Conservation (phyloP, 352 stramenopile genomes). For the Globisporangium canariense region DNA sequence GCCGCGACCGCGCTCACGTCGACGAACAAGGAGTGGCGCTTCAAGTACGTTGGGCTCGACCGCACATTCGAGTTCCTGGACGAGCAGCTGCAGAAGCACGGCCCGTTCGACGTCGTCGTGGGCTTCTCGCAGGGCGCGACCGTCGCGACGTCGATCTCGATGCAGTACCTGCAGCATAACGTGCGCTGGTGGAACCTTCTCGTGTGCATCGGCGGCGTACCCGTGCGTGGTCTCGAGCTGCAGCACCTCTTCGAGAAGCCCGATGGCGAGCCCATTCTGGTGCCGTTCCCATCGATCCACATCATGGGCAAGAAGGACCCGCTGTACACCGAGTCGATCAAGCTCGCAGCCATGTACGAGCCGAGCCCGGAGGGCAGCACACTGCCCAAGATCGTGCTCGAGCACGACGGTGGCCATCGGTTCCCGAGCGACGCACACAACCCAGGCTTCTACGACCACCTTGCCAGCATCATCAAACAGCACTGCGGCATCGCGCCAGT, state of each 20-base stretch:
- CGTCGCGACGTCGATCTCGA: constrained; percentile 59
- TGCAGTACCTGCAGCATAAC: constrained; percentile 44
- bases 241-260: constrained; percentile 40
- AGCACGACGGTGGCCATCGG: constrained; percentile 37
- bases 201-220: constrained; percentile 44
- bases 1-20: not conserved
- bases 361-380: constrained; percentile 17
- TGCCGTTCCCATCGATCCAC: constrained; percentile 54
- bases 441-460: constrained; percentile 17
- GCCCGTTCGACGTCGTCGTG: constrained; percentile 70
- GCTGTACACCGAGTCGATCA: constrained; percentile 24
- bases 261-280: constrained; percentile 30
- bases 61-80: constrained; percentile 53
- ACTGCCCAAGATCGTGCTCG: constrained; percentile 28
- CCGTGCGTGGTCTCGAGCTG: constrained; percentile 31
- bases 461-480: constrained; percentile 16
- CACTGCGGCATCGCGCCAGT: constrained; percentile 12
- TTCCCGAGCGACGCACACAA: constrained; percentile 26
- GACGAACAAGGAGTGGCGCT: constrained; percentile 15
- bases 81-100: constrained; percentile 48
- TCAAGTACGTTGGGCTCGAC: constrained; percentile 29
- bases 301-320: constrained; percentile 38
- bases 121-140: constrained; percentile 79
- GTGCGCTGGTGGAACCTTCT: constrained; percentile 53
- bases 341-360: constrained; percentile 33